phyloP scores from a whole-genome alignment of 1,284 basidiomycete genomes.

The Ceratobasidium sp. region DNA sequence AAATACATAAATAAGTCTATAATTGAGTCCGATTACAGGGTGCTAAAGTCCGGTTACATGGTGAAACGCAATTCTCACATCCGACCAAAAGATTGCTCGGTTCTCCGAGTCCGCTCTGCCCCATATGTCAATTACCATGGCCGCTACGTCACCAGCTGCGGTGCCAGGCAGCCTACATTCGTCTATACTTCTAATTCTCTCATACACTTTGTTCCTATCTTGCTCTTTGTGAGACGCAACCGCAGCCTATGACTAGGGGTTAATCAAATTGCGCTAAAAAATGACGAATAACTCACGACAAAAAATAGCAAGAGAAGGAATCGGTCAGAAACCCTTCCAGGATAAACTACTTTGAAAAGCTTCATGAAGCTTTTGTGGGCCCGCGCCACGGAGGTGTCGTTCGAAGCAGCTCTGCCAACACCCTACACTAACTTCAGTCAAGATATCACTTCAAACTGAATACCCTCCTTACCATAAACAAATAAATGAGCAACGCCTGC shows the following conservation, averaged over 20 bases:
- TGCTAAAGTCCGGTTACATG: not conserved
- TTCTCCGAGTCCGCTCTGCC: conserved; percentile 26
- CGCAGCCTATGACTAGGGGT: not conserved
- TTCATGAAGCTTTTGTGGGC: conserved; percentile 28
- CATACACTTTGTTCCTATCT: conserved; percentile 23
- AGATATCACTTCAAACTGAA: too few relatives aligned
- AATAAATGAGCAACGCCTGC: conserved; percentile 29
- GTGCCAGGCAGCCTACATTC: conserved; percentile 6
- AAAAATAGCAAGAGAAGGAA: conserved; percentile 25
- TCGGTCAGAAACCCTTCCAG: conserved; percentile 14
- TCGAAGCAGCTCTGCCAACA: not conserved
- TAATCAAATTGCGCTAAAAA: not conserved
- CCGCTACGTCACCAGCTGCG: conserved; percentile 11
- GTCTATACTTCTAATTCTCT: not conserved
- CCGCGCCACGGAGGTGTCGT: not conserved
- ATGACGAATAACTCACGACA: not conserved
- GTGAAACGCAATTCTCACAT: conserved; percentile 27
- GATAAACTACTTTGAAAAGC: conserved; percentile 8
- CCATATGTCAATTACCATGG: conserved; percentile 31
- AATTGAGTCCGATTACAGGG: not conserved
- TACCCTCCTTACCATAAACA: conserved; percentile 24
- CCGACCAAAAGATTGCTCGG: conserved; percentile 15
- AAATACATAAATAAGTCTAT: not conserved
- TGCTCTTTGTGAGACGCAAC: conserved; percentile 5
- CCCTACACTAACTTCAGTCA: conserved; percentile 5